Percentiles rank a stretch among this genome's conserved stretches.
Evolutionary conservation across 768 basidiomycete species (phyloP).

Genomic region (Russula dissimulans): DNA sequence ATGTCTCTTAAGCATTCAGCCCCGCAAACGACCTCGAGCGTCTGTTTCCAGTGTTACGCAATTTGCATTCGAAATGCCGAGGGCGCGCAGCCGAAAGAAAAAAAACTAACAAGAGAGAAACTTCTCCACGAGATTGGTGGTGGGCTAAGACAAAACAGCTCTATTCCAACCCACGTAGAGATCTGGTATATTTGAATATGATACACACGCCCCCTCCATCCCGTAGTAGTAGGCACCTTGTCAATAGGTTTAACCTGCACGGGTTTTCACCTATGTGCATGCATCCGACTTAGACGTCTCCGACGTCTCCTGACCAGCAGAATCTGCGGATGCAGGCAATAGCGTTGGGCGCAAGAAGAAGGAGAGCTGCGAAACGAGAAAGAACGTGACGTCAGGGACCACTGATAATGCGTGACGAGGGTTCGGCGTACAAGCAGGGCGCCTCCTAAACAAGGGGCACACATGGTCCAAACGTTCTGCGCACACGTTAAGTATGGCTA

Average conservation of each 20-base stretch:
- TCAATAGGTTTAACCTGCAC: background rate
- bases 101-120: background rate
- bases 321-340: background rate
- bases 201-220: background rate
- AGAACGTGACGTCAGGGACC: slow-evolving; percentile 3
- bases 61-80: background rate
- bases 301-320: background rate
- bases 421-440: slow-evolving; percentile 14
- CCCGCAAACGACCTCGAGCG: background rate
- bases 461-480: slow-evolving; percentile 19
- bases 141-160: background rate
- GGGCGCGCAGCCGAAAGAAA: background rate
- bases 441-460: slow-evolving; percentile 18
- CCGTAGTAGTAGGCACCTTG: background rate
- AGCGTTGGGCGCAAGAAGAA: slow-evolving; percentile 14
- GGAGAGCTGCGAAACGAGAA: slow-evolving; percentile 3
- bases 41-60: background rate
- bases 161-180: background rate
- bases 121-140: background rate
- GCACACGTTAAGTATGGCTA: slow-evolving; percentile 2
- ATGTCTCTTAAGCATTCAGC: background rate
- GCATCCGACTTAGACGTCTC: background rate
- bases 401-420: background rate
- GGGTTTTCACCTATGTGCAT: background rate
- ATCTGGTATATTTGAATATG: slow-evolving; percentile 2